phyloP scores from a whole-genome alignment of 139 green algal genomes.

The Picochlorum sp. region DNA sequence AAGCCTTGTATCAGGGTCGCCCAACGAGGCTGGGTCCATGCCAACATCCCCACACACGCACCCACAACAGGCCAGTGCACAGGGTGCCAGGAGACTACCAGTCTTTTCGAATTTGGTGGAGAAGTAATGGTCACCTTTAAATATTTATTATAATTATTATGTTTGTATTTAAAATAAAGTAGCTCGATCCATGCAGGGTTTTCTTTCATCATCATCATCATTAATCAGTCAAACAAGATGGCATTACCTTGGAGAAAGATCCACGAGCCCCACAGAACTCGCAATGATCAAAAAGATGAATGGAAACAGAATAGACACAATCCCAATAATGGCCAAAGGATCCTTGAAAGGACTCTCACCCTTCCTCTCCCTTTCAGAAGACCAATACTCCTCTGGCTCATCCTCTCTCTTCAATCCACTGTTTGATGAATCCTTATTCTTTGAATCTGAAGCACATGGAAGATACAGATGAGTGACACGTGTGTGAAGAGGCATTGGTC shows the following conservation, averaged over 20 bases:
- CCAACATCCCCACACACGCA: no score
- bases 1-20: no score
- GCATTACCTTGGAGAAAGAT: constrained; percentile 11
- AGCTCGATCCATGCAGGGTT: no score
- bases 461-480: no score
- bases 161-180: no score
- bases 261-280: constrained; percentile 33
- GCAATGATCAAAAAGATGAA: constrained; percentile 39
- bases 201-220: no score
- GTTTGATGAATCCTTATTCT: not conserved
- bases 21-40: no score
- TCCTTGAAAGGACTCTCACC: constrained; percentile 36
- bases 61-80: not conserved
- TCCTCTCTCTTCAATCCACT: constrained; percentile 29
- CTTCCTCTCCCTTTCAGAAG: constrained; percentile 21
- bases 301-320: constrained; percentile 39
- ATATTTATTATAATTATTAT: no score
- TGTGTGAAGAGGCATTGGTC: no score
- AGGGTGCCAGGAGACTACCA: not conserved
- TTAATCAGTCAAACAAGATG: no score
- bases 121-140: not conserved
- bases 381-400: constrained; percentile 44
- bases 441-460: no score
- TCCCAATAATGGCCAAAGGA: constrained; percentile 36
- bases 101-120: constrained; percentile 1